Conservation (phyloP, 768 basidiomycete species). For the Mycena amicta region DNA sequence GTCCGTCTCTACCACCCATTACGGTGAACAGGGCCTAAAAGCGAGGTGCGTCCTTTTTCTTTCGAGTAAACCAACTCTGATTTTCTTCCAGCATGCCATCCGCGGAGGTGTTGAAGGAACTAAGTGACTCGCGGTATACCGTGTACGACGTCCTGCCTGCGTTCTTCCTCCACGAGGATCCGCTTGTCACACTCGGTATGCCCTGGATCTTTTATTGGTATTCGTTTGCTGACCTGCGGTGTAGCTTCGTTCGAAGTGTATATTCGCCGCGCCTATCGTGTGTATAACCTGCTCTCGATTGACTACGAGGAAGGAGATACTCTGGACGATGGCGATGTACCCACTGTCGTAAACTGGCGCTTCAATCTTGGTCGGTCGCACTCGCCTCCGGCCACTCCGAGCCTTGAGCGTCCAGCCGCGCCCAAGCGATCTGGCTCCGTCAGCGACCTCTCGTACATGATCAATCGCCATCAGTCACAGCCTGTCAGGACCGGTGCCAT, state of each 20-base stretch:
- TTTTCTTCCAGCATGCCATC: slow-evolving; percentile 66
- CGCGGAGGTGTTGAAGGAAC: slow-evolving; percentile 84
- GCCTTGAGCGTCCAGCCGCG: slow-evolving; percentile 60
- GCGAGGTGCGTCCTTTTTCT: slow-evolving; percentile 49
- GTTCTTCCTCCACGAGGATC: slow-evolving; percentile 89
- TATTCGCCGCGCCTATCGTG: slow-evolving; percentile 92
- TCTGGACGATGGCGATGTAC: slow-evolving; percentile 79
- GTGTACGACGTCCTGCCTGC: slow-evolving; percentile 96
- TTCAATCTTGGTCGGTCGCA: slow-evolving; percentile 93
- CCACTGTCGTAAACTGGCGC: slow-evolving; percentile 85
- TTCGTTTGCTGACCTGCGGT: slow-evolving; percentile 6
- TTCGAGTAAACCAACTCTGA: slow-evolving; percentile 16
- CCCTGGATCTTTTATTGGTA: slow-evolving; percentile 4
- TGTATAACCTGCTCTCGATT: slow-evolving; percentile 86
- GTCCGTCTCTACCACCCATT: slow-evolving; percentile 84
- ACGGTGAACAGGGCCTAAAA: slow-evolving; percentile 77
- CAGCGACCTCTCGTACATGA: slow-evolving; percentile 93
- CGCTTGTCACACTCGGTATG: slow-evolving; percentile 81
- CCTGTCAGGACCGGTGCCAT: slow-evolving; percentile 91
- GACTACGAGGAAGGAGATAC: slow-evolving; percentile 95
- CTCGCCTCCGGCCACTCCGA: slow-evolving; percentile 84
- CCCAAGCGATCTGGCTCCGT: slow-evolving; percentile 80
- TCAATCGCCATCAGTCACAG: slow-evolving; percentile 83
- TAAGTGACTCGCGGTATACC: slow-evolving; percentile 94
- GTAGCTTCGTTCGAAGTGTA: slow-evolving; percentile 95